Percentiles rank a stretch among this genome's conserved stretches.
These are phyloP conservation scores for Helianthus annuus DNA, from an alignment of 129 eudicot genomes.

Conservation along the genomic window DNA sequence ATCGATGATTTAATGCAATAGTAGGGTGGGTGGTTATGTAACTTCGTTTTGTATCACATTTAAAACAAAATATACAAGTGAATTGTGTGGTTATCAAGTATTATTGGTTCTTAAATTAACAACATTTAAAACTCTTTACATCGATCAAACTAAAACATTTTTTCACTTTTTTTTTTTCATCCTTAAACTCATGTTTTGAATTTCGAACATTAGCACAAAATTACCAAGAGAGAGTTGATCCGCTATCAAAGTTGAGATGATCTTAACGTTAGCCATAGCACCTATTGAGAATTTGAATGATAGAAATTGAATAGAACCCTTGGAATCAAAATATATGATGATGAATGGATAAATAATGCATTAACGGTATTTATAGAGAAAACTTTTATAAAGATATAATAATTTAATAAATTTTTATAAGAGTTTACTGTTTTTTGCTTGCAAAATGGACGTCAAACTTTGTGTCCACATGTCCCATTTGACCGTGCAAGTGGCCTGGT, in stretches of 20 bases:
- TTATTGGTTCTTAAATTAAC: neutral
- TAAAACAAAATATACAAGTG: too few species aligned
- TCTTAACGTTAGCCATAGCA: neutral
- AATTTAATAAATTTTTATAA: neutral
- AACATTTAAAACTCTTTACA: neutral
- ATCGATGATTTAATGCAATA: too few species aligned
- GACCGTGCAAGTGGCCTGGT: neutral
- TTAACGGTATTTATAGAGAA: neutral
- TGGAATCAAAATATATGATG: neutral
- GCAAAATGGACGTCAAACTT: neutral
- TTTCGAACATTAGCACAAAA: neutral
- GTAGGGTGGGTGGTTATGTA: too few species aligned
- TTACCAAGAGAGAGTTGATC: conserved; percentile 15
- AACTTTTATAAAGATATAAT: neutral
- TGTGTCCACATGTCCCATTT: conserved; percentile 2
- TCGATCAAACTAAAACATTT: neutral
- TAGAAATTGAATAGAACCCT: neutral
- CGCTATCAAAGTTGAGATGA: conserved; percentile 5
- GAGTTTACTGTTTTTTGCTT: neutral
- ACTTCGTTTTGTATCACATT: too few species aligned
- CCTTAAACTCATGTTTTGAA: neutral
- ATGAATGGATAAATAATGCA: neutral
- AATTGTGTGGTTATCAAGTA: too few species aligned
- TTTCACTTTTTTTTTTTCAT: neutral
- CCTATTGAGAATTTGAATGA: neutral